Evolutionary conservation across 768 basidiomycete species (phyloP).

Genomic region (Mycena vitilis): DNA sequence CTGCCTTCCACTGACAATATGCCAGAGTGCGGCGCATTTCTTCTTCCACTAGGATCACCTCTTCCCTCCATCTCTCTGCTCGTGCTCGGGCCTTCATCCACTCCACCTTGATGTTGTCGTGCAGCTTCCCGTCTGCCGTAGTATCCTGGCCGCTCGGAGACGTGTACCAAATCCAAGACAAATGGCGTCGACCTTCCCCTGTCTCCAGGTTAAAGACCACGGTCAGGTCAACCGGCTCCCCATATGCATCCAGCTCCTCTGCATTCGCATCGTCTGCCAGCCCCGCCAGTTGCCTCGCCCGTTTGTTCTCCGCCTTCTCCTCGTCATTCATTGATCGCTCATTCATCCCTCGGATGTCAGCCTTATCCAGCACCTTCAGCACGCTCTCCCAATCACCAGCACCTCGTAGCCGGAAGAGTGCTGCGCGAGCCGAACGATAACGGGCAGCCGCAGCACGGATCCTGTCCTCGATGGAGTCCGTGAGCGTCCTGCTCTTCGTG

Average conservation of each 20-base stretch:
- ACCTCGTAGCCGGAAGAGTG: slow-evolving; percentile 4
- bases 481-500: slow-evolving; percentile 25
- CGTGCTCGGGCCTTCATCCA: too few relatives aligned
- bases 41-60: too few relatives aligned
- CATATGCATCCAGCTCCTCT: not conserved
- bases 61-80: too few relatives aligned
- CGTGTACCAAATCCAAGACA: not conserved
- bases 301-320: not conserved
- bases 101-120: too few relatives aligned
- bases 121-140: too few relatives aligned
- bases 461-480: slow-evolving; percentile 31
- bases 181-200: not conserved
- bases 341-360: not conserved
- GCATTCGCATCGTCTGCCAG: not conserved
- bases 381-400: not conserved
- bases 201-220: too few relatives aligned
- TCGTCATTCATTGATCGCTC: slow-evolving; percentile 1
- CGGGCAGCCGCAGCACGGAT: not conserved
- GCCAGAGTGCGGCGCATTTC: too few relatives aligned
- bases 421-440: slow-evolving; percentile 12
- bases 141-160: not conserved
- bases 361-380: not conserved
- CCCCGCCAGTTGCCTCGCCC: not conserved
- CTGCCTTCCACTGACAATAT: too few relatives aligned
- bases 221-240: not conserved